Percentiles rank a stretch among this genome's conserved stretches.
Conservation (phyloP, 164 flowering plant genomes). For the Saururus chinensis region DNA sequence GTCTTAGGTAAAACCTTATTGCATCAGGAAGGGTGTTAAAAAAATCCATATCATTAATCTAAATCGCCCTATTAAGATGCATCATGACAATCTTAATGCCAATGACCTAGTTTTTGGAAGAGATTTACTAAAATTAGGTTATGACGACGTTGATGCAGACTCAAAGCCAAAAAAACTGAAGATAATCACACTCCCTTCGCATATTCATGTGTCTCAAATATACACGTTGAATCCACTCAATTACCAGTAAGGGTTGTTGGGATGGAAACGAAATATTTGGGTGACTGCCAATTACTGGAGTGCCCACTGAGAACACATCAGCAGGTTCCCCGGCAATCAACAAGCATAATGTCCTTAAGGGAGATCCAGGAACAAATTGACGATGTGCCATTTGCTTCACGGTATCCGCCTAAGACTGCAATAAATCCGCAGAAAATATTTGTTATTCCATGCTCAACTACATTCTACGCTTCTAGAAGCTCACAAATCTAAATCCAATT, state of each 20-base stretch:
- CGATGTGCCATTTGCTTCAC: constrained; percentile 85
- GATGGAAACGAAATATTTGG: constrained; percentile 22
- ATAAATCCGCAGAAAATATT: not conserved
- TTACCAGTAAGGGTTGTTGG: constrained; percentile 62
- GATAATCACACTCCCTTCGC: not conserved
- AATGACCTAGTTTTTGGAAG: too few species aligned
- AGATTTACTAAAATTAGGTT: too few species aligned
- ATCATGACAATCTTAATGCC: too few species aligned
- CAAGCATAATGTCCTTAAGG: constrained; percentile 85
- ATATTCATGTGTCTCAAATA: not conserved
- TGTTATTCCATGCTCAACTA: not conserved
- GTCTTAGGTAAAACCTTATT: too few species aligned
- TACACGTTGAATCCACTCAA: not conserved
- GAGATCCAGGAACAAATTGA: constrained; percentile 80
- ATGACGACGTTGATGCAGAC: not conserved
- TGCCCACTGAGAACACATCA: constrained; percentile 64
- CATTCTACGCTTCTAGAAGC: not conserved
- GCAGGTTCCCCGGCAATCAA: constrained; percentile 90
- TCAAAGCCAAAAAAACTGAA: not conserved
- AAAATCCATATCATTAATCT: too few species aligned
- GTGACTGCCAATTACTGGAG: constrained; percentile 10
- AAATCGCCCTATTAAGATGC: too few species aligned
- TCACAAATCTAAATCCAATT: not conserved
- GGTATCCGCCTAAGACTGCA: constrained; percentile 86
- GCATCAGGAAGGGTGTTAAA: too few species aligned